phyloP scores from a whole-genome alignment of 306 rosid species.

The Aeschynomene evenia region DNA sequence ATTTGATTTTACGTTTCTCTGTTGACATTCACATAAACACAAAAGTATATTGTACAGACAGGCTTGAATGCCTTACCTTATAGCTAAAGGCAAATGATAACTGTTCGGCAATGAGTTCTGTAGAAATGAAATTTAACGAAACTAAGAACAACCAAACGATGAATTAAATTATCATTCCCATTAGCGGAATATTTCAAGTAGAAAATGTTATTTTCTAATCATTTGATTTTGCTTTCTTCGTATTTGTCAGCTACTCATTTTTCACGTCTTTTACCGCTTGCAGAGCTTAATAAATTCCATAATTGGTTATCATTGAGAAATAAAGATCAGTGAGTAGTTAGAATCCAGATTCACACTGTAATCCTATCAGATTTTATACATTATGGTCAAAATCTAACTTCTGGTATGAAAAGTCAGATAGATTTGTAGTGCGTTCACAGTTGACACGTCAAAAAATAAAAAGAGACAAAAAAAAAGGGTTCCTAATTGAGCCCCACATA shows the following conservation, averaged over 20 bases:
- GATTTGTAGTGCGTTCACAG: neutral
- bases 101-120: neutral
- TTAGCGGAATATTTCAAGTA: neutral
- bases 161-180: neutral
- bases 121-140: neutral
- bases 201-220: neutral
- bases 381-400: neutral
- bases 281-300: neutral
- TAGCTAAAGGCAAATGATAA: neutral
- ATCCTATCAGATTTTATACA: neutral
- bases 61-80: conserved; percentile 38
- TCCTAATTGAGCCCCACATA: too few relatives aligned
- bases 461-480: too few relatives aligned
- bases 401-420: neutral
- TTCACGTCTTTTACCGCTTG: too few relatives aligned
- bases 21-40: conserved; percentile 12
- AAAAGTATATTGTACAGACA: conserved; percentile 42
- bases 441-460: too few relatives aligned
- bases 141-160: neutral
- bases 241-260: neutral
- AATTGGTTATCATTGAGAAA: neutral
- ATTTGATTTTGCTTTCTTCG: neutral
- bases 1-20: conserved; percentile 12
- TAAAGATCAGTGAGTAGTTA: neutral
- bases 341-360: neutral